phyloP scores from a whole-genome alignment of 345 rosid species.

The Rubroshorea leprosula region DNA sequence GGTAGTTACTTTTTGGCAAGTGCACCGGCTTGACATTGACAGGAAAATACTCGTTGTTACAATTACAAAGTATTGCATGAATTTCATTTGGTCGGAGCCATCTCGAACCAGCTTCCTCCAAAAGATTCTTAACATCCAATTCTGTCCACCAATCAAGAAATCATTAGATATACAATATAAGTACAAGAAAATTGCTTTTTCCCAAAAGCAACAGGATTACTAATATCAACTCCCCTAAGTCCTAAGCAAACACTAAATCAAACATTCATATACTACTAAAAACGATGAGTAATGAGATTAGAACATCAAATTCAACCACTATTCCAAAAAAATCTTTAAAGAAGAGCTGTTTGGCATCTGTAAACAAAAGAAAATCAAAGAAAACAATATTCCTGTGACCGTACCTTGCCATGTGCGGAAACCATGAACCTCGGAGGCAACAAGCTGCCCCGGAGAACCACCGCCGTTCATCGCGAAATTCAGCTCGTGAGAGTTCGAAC shows the following conservation, averaged over 20 bases:
- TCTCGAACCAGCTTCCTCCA: slow-evolving; percentile 74
- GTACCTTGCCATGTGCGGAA: slow-evolving; percentile 69
- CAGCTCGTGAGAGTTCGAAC: background rate
- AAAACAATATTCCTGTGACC: background rate
- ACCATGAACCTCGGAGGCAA: slow-evolving; percentile 85
- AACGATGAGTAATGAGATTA: background rate
- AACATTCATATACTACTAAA: background rate
- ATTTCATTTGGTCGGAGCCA: slow-evolving; percentile 99
- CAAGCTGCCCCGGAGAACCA: slow-evolving; percentile 35
- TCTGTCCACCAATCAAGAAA: slow-evolving; percentile 40
- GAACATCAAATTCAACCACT: background rate
- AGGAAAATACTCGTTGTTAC: slow-evolving; percentile 61
- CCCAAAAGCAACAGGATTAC: background rate
- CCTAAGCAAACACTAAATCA: background rate
- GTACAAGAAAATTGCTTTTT: background rate
- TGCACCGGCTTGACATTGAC: slow-evolving; percentile 76
- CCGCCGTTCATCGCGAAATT: slow-evolving; percentile 34
- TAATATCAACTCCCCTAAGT: background rate
- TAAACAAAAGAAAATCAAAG: background rate
- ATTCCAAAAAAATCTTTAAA: background rate
- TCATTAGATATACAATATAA: background rate
- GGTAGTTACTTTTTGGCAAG: slow-evolving; percentile 67
- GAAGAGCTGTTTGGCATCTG: background rate
- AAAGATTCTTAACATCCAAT: slow-evolving; percentile 58
- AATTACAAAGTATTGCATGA: slow-evolving; percentile 72